Evolutionary conservation across 495 filamentous ascomycete genomes (phyloP).

Genomic region (Tetracladium marchalianum): DNA sequence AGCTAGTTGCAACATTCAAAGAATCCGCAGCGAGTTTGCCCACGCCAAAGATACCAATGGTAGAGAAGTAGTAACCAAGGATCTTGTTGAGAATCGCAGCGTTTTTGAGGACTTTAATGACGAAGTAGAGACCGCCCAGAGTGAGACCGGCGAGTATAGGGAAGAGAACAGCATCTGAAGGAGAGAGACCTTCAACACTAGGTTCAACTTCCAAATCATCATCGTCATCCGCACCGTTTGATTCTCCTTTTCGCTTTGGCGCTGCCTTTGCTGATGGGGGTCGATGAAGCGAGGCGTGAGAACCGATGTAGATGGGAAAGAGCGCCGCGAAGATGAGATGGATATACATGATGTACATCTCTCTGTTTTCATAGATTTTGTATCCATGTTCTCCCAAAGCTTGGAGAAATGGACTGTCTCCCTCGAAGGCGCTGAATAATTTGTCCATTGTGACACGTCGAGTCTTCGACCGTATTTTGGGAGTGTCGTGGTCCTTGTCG

Average conservation of each 20-base stretch:
- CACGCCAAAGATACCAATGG: slow-evolving; percentile 59
- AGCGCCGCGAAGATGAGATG: slow-evolving; percentile 60
- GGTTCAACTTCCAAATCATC: slow-evolving; percentile 45
- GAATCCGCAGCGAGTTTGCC: slow-evolving; percentile 57
- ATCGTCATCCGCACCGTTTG: slow-evolving; percentile 45
- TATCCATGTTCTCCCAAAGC: slow-evolving; percentile 15
- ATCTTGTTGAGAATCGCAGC: slow-evolving; percentile 74
- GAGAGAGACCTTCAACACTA: slow-evolving; percentile 64
- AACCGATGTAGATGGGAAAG: slow-evolving; percentile 62
- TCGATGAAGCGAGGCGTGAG: slow-evolving; percentile 61
- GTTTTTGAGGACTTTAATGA: slow-evolving; percentile 84
- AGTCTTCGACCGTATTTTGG: not conserved
- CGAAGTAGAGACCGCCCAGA: slow-evolving; percentile 70
- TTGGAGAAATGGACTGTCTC: slow-evolving; percentile 12
- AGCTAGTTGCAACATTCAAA: slow-evolving; percentile 50
- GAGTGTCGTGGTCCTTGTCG: too few species aligned
- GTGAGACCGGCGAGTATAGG: slow-evolving; percentile 69
- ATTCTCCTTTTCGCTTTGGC: slow-evolving; percentile 29
- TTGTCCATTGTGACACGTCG: slow-evolving; percentile 1
- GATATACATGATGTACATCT: slow-evolving; percentile 47
- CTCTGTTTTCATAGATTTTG: slow-evolving; percentile 9
- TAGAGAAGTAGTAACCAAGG: slow-evolving; percentile 74
- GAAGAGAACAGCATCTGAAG: slow-evolving; percentile 78
- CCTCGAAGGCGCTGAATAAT: slow-evolving; percentile 6
- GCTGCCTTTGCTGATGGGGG: slow-evolving; percentile 69